phyloP scores from a whole-genome alignment of 2,329 filamentous ascomycete genomes.

The Cordyceps cicadae region DNA sequence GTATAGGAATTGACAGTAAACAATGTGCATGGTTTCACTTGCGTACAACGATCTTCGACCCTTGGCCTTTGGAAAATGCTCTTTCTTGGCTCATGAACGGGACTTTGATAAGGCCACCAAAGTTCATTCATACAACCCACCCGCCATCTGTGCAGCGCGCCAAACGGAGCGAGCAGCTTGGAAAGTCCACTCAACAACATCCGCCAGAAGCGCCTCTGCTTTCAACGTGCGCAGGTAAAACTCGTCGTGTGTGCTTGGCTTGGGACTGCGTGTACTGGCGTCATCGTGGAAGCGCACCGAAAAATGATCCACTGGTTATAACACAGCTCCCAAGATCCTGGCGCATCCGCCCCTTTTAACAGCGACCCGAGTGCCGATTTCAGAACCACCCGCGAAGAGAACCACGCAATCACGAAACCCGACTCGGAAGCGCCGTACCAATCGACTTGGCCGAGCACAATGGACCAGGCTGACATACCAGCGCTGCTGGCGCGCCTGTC shows the following conservation, averaged over 20 bases:
- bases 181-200: neutral
- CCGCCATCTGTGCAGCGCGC: neutral
- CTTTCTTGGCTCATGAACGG: neutral
- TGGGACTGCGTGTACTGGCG: neutral
- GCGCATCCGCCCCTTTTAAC: conserved; percentile 7
- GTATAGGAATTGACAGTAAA: neutral
- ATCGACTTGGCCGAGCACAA: conserved; percentile 20
- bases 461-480: conserved; percentile 62
- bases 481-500: conserved; percentile 55
- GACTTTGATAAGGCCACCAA: neutral
- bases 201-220: neutral
- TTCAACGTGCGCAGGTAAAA: neutral
- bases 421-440: neutral
- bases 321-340: neutral
- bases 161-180: neutral
- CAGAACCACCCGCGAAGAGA: neutral
- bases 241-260: neutral
- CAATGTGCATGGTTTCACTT: neutral
- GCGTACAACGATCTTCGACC: neutral
- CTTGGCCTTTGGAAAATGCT: neutral
- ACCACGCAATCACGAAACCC: neutral
- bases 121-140: neutral
- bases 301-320: conserved; percentile 2
- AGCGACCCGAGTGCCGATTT: neutral
- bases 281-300: neutral